Conservation (phyloP, 345 rosid species). For the Salix arbutifolia region DNA sequence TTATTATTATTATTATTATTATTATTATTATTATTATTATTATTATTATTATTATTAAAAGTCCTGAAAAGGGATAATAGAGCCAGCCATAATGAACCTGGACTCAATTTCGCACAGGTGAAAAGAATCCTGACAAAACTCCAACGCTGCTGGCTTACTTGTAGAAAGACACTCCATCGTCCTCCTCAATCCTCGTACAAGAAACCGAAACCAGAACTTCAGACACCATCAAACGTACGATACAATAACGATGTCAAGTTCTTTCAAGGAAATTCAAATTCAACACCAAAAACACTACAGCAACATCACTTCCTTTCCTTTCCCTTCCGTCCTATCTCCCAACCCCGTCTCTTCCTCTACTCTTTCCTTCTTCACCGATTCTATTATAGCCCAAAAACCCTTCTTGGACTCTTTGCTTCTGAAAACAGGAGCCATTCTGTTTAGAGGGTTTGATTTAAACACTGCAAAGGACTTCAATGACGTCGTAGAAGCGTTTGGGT, state of each 20-base stretch:
- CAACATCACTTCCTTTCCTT: slow-evolving; percentile 31
- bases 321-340: slow-evolving; percentile 57
- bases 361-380: slow-evolving; percentile 26
- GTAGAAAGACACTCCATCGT: no score
- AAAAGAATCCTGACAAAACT: no score
- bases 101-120: no score
- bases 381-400: slow-evolving; percentile 45
- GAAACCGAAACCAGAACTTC: no score
- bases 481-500: slow-evolving; percentile 83
- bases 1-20: no score
- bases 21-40: no score
- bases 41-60: no score
- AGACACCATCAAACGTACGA: no score
- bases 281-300: slow-evolving; percentile 46
- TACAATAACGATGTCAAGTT: slow-evolving; percentile 29
- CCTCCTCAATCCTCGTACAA: no score
- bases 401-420: slow-evolving; percentile 57
- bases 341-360: slow-evolving; percentile 25
- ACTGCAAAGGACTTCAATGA: slow-evolving; percentile 77
- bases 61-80: no score
- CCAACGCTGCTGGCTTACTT: no score
- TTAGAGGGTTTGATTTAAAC: slow-evolving; percentile 55
- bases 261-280: slow-evolving; percentile 38
- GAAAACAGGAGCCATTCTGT: slow-evolving; percentile 62
- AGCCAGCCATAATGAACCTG: no score